Conservation (phyloP, 805 yeast species). For the Spencermartinsiella europaea region DNA sequence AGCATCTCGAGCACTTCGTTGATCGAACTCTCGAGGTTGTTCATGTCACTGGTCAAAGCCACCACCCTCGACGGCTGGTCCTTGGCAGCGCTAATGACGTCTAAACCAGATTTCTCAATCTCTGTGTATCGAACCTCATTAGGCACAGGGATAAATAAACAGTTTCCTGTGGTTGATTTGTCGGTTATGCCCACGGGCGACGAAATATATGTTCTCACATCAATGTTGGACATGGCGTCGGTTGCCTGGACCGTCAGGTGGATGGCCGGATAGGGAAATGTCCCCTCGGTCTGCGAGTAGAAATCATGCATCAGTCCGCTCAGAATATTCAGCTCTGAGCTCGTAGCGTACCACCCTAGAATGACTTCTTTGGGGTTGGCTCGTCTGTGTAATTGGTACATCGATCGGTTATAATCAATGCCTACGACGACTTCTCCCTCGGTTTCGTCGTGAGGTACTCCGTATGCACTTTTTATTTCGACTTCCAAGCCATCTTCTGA, state of each 20-base stretch:
- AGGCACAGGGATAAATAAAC: constrained; percentile 73
- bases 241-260: constrained; percentile 67
- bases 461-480: constrained; percentile 68
- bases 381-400: constrained; percentile 66
- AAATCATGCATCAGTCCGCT: constrained; percentile 78
- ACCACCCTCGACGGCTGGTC: constrained; percentile 30
- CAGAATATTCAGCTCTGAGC: constrained; percentile 57
- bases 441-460: constrained; percentile 73
- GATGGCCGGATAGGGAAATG: constrained; percentile 71
- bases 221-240: constrained; percentile 41
- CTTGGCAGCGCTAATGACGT: constrained; percentile 32
- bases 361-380: constrained; percentile 74
- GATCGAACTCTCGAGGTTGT: constrained; percentile 31
- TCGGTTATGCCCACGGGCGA: constrained; percentile 61
- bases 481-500: constrained; percentile 77
- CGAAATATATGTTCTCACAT: constrained; percentile 64
- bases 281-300: constrained; percentile 65
- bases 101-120: constrained; percentile 43
- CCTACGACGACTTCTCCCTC: constrained; percentile 74
- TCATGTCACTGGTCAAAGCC: constrained; percentile 30
- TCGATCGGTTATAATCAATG: constrained; percentile 65
- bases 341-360: constrained; percentile 75
- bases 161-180: constrained; percentile 34
- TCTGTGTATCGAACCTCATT: constrained; percentile 53
- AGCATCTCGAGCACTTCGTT: constrained; percentile 35